phyloP scores from a whole-genome alignment of 768 basidiomycete genomes.

The Calvatia gigantea region DNA sequence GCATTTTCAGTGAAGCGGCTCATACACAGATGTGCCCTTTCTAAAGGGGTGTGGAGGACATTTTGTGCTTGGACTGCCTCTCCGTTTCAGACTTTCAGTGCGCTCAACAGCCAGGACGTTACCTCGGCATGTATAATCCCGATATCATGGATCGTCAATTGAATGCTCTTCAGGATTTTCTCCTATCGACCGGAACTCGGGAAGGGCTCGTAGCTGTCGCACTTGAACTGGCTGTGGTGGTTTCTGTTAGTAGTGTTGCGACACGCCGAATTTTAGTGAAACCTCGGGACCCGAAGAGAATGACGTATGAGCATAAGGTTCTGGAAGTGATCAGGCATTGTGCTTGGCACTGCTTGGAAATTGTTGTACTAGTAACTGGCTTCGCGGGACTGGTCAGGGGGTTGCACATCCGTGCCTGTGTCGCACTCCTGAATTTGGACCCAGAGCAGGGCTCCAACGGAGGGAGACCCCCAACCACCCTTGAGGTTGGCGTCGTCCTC shows the following conservation, averaged over 20 bases:
- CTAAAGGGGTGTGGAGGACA: no score
- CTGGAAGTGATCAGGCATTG: background rate
- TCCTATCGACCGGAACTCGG: background rate
- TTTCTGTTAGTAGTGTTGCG: background rate
- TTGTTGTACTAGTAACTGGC: background rate
- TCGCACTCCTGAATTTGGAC: background rate
- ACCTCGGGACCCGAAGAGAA: background rate
- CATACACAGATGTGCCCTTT: no score
- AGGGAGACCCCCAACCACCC: no score
- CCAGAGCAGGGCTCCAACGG: background rate
- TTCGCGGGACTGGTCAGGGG: slow-evolving; percentile 3
- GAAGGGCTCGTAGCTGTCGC: background rate
- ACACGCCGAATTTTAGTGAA: background rate
- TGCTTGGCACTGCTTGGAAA: background rate
- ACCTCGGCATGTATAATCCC: background rate
- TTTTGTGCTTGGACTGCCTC: no score
- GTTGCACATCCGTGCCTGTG: background rate
- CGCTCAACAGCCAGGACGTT: background rate
- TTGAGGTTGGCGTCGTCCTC: no score
- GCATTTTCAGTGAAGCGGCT: background rate
- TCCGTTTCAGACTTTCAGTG: background rate
- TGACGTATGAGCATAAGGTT: background rate
- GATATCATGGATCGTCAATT: background rate
- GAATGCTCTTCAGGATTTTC: background rate
- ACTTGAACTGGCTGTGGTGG: background rate